phyloP scores from a whole-genome alignment of 2,329 filamentous ascomycete species.

The Arachnopeziza araneosa region DNA sequence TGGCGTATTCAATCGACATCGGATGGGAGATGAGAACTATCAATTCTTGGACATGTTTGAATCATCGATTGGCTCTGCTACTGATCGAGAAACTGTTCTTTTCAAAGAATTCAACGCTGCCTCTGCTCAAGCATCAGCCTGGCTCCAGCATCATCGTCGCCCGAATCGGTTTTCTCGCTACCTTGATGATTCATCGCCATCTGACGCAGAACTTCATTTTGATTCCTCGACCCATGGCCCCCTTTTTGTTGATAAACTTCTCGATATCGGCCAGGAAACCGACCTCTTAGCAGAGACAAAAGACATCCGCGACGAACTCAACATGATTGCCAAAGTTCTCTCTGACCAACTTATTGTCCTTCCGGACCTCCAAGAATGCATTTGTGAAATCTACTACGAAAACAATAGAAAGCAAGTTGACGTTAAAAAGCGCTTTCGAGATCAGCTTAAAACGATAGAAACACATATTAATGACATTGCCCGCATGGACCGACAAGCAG shows the following conservation, averaged over 20 bases:
- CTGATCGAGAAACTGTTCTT: constrained; percentile 20
- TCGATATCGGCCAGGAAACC: constrained; percentile 40
- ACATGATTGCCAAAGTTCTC: constrained; percentile 39
- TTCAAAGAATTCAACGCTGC: constrained; percentile 25
- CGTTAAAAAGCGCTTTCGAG: constrained; percentile 20
- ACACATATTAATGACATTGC: constrained; percentile 37
- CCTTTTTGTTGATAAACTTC: constrained; percentile 26
- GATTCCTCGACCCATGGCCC: constrained; percentile 19
- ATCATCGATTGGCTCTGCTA: constrained; percentile 23
- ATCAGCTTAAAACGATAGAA: constrained; percentile 18
- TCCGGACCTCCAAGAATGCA: constrained; percentile 18
- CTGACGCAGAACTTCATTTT: constrained; percentile 14
- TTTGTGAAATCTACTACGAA: constrained; percentile 22
- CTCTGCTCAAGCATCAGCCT: constrained; percentile 22
- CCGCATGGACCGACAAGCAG: constrained; percentile 74
- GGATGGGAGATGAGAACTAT: constrained; percentile 24
- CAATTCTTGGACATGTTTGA: constrained; percentile 28
- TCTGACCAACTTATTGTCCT: constrained; percentile 29
- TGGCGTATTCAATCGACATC: constrained; percentile 36
- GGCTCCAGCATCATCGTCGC: constrained; percentile 20
- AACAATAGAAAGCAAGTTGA: constrained; percentile 16
- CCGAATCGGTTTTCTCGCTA: constrained; percentile 13
- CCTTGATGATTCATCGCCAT: not conserved
- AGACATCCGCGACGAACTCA: constrained; percentile 43
- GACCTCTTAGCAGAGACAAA: constrained; percentile 40